A percentile compares a stretch with the other conserved stretches of the same genome.
Conservation (phyloP, 1,139 yeast genomes). For the Yamadazyma diospyri region DNA sequence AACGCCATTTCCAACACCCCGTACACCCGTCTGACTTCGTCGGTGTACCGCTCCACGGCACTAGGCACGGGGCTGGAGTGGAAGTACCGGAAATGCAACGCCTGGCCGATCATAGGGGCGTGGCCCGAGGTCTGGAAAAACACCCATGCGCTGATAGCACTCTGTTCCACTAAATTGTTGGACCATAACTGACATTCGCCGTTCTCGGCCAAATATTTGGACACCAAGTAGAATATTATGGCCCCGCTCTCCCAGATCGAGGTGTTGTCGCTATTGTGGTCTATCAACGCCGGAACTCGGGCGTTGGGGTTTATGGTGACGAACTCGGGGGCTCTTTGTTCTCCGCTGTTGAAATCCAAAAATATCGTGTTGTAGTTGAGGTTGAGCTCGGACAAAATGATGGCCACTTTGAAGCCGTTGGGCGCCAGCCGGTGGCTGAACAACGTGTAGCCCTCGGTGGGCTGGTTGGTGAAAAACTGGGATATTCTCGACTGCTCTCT, state of each 20-base stretch:
- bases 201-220: slow-evolving; percentile 62
- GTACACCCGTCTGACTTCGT: slow-evolving; percentile 89
- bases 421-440: slow-evolving; percentile 94
- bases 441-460: slow-evolving; percentile 79
- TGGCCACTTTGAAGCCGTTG: slow-evolving; percentile 94
- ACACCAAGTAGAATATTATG: slow-evolving; percentile 71
- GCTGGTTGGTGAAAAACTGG: slow-evolving; percentile 73
- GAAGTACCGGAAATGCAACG: slow-evolving; percentile 87
- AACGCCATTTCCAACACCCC: slow-evolving; percentile 94
- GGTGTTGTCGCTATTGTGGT: slow-evolving; percentile 74
- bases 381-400: slow-evolving; percentile 79
- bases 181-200: slow-evolving; percentile 82
- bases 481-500: slow-evolving; percentile 58
- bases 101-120: slow-evolving; percentile 98
- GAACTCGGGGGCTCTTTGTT: slow-evolving; percentile 90
- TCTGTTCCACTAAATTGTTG: slow-evolving; percentile 73
- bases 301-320: slow-evolving; percentile 92
- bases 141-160: slow-evolving; percentile 86
- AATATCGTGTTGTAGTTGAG: slow-evolving; percentile 79
- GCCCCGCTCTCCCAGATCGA: slow-evolving; percentile 96
- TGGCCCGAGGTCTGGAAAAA: slow-evolving; percentile 96
- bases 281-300: slow-evolving; percentile 89
- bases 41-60: slow-evolving; percentile 88
- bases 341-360: slow-evolving; percentile 84
- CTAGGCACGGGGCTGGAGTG: slow-evolving; percentile 84